Conservation (phyloP, 768 basidiomycete species). For the Clitopilus passeckerianus region DNA sequence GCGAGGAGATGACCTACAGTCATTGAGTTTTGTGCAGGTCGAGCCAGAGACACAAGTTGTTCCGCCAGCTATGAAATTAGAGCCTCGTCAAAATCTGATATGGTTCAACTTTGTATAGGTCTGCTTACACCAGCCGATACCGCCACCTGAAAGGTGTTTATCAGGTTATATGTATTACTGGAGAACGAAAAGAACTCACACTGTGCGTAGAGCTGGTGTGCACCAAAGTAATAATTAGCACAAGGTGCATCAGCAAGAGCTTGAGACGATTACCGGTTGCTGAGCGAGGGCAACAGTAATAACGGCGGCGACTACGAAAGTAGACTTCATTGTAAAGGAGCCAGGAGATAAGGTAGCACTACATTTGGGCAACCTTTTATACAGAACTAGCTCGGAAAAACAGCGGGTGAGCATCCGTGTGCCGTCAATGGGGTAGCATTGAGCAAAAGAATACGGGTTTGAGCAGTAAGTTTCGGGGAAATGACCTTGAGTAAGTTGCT, state of each 20-base stretch:
- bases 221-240: neutral
- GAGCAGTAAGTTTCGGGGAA: neutral
- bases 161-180: neutral
- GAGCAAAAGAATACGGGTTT: neutral
- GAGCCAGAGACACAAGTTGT: constrained; percentile 31
- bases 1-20: constrained; percentile 17
- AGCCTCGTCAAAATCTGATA: neutral
- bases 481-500: neutral
- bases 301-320: constrained; percentile 7
- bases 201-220: constrained; percentile 11
- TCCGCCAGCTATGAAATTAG: constrained; percentile 16
- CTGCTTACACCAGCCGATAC: constrained; percentile 18
- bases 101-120: neutral
- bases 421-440: neutral
- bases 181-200: constrained; percentile 7
- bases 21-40: constrained; percentile 25
- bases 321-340: constrained; percentile 10
- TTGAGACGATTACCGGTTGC: constrained; percentile 13
- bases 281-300: constrained; percentile 13
- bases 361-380: neutral
- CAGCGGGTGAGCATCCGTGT: neutral
- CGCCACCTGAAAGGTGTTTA: constrained; percentile 12
- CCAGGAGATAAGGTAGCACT: neutral
- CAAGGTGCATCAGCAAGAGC: neutral
- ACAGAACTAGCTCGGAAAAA: neutral